phyloP scores from a whole-genome alignment of 192 early-diverging fungal species.

The Backusella tuberculispora region DNA sequence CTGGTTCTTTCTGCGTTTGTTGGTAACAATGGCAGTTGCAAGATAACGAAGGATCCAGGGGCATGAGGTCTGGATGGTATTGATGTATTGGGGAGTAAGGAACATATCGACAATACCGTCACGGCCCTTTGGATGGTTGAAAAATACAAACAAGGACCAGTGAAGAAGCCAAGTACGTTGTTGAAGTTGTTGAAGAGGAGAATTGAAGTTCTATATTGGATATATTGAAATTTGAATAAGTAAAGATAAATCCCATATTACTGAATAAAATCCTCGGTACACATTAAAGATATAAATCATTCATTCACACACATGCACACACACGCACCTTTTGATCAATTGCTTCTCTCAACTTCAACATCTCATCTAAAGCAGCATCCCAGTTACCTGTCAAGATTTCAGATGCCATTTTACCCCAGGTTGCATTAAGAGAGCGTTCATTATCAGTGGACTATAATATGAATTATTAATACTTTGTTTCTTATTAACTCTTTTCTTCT shows the following conservation, averaged over 20 bases:
- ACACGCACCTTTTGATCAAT: slow-evolving; percentile 77
- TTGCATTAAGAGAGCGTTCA: slow-evolving; percentile 80
- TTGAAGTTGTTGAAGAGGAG: slow-evolving; percentile 86
- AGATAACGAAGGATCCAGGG: slow-evolving; percentile 98
- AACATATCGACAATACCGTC: slow-evolving; percentile 95
- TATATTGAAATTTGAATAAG: neutral
- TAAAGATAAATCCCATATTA: no score
- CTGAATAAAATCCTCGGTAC: no score
- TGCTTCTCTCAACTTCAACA: slow-evolving; percentile 82
- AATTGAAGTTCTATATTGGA: slow-evolving; percentile 58
- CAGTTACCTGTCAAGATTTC: slow-evolving; percentile 95
- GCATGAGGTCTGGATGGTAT: slow-evolving; percentile 96
- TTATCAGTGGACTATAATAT: slow-evolving; percentile 79
- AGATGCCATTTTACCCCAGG: slow-evolving; percentile 97
- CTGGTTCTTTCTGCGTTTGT: slow-evolving; percentile 81
- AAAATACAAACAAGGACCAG: slow-evolving; percentile 98
- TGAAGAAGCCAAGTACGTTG: slow-evolving; percentile 94
- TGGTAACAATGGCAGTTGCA: slow-evolving; percentile 87
- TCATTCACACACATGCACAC: neutral
- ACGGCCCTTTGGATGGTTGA: slow-evolving; percentile 96
- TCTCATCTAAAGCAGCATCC: slow-evolving; percentile 90
- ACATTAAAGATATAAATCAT: neutral
- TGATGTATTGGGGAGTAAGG: slow-evolving; percentile 90
- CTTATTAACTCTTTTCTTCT: neutral
- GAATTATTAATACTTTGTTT: neutral